Percentiles rank a stretch among this genome's conserved stretches.
Evolutionary conservation across 2,329 filamentous ascomycete genomes (phyloP).

Genomic region (Stemphylium beticola): DNA sequence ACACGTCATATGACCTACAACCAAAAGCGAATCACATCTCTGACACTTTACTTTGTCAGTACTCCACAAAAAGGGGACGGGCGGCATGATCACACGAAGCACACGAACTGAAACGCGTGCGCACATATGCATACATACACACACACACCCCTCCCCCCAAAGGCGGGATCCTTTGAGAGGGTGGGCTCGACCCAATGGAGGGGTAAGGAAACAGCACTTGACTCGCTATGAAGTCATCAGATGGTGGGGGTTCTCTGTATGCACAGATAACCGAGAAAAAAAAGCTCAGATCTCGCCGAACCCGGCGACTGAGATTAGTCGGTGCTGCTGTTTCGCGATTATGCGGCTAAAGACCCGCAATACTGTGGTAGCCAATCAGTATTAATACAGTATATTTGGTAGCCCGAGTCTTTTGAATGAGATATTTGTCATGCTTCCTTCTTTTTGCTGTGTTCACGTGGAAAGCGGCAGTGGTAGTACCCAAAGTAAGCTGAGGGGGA

Average conservation of each 20-base stretch:
- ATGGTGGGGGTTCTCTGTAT: constrained; percentile 8
- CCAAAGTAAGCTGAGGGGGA: too few relatives aligned
- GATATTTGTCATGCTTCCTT: constrained; percentile 14
- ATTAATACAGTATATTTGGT: constrained; percentile 15
- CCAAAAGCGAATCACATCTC: background rate
- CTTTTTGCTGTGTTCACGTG: background rate
- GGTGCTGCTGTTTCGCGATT: constrained; percentile 8
- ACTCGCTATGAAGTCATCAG: constrained; percentile 23
- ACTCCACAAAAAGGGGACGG: background rate
- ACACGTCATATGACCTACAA: background rate
- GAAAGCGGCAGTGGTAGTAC: background rate
- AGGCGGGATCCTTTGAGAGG: constrained; percentile 6
- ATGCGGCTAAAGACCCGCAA: constrained; percentile 14
- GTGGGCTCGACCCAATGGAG: constrained; percentile 15
- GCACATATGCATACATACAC: background rate
- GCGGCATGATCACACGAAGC: background rate
- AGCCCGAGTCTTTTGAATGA: constrained; percentile 2
- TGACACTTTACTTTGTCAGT: background rate
- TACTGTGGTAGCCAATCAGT: constrained; percentile 19
- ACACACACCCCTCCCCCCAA: too few relatives aligned
- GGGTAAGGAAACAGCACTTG: constrained; percentile 12
- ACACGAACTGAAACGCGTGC: constrained; percentile 9
- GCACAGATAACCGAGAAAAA: constrained; percentile 16
- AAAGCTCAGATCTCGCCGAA: constrained; percentile 14
- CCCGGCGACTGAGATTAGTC: constrained; percentile 10